These are phyloP conservation scores for Astragalus glycyphyllos DNA, from an alignment of 306 rosid species.

Conservation along the genomic window DNA sequence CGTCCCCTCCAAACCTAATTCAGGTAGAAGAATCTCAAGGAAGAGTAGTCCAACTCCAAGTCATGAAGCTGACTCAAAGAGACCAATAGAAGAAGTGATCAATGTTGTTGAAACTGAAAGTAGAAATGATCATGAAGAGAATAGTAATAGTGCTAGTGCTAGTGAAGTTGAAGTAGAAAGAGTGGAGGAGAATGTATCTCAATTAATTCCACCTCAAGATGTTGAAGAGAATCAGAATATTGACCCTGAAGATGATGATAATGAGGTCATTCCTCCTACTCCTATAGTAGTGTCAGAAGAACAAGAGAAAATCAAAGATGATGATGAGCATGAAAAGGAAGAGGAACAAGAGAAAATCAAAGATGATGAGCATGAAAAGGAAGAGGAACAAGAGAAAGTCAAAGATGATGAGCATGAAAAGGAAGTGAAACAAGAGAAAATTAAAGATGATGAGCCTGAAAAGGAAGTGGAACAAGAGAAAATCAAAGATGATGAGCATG, in stretches of 20 bases:
- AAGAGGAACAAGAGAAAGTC: conserved; percentile 19
- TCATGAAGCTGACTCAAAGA: no score
- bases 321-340: neutral
- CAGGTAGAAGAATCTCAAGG: conserved; percentile 43
- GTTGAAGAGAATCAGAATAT: conserved; percentile 11
- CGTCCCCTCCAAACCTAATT: neutral
- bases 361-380: conserved; percentile 21
- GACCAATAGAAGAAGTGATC: neutral
- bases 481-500: neutral
- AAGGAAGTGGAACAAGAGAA: conserved; percentile 30
- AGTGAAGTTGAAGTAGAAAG: no score
- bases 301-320: conserved; percentile 12
- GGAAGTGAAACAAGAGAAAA: conserved; percentile 27
- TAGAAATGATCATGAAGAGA: no score
- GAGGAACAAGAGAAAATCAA: conserved; percentile 29
- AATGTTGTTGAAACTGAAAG: conserved; percentile 30
- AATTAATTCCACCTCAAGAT: no score
- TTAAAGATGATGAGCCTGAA: conserved; percentile 17
- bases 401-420: conserved; percentile 7
- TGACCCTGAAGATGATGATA: conserved; percentile 25
- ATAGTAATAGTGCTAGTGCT: no score
- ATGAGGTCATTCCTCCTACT: conserved; percentile 33
- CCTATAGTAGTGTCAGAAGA: conserved; percentile 30
- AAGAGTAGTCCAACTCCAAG: conserved; percentile 26
- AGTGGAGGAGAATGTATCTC: no score